phyloP scores from a whole-genome alignment of 345 rosid genomes.

The Aquilaria malaccensis region DNA sequence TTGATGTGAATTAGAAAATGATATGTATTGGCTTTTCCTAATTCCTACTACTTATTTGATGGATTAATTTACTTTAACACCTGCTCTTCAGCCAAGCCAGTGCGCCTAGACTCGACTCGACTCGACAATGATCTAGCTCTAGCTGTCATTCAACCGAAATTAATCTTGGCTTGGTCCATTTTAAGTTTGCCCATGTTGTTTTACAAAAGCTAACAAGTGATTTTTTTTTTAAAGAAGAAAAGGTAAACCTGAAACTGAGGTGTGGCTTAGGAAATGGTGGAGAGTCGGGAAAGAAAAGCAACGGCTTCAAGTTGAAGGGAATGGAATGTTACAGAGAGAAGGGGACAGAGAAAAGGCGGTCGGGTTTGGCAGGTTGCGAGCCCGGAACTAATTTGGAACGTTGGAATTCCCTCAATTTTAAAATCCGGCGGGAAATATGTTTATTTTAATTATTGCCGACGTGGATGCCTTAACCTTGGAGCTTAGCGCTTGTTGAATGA shows the following conservation, averaged over 20 bases:
- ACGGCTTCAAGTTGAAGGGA: constrained; percentile 6
- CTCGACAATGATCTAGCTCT: no score
- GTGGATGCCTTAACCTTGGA: constrained; percentile 23
- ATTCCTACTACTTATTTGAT: neutral
- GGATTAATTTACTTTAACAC: no score
- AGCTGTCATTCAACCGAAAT: no score
- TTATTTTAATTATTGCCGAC: constrained; percentile 21
- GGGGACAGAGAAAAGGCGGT: constrained; percentile 35
- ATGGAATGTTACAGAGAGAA: constrained; percentile 25
- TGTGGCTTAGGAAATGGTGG: neutral
- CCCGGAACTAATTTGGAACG: constrained; percentile 18
- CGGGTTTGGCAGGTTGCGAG: constrained; percentile 26
- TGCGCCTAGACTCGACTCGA: no score
- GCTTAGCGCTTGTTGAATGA: constrained; percentile 29
- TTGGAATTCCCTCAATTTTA: constrained; percentile 10
- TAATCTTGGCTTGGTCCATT: no score
- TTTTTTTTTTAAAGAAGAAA: no score
- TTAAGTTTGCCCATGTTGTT: no score
- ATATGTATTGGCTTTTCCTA: constrained; percentile 4
- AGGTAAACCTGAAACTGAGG: no score
- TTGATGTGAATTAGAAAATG: neutral
- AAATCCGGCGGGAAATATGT: constrained; percentile 21
- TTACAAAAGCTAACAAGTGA: no score
- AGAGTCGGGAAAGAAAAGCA: neutral
- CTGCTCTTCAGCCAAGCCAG: no score